phyloP scores from a whole-genome alignment of 768 basidiomycete genomes.

The Boletales sp. region DNA sequence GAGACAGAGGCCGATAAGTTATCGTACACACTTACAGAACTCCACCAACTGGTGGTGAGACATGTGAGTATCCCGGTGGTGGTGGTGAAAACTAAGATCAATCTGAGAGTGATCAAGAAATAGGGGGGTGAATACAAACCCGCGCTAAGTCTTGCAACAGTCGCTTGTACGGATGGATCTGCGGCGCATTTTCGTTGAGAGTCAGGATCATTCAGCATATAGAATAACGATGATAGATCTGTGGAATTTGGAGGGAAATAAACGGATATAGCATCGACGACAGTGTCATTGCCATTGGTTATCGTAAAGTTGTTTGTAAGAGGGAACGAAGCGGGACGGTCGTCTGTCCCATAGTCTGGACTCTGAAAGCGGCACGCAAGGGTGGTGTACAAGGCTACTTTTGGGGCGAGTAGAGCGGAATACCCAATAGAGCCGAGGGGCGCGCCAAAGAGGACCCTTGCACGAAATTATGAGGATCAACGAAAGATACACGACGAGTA shows the following conservation, averaged over 20 bases:
- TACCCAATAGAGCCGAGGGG: constrained; percentile 55
- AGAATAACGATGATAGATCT: not conserved
- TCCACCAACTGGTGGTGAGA: constrained; percentile 85
- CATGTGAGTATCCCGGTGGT: constrained; percentile 71
- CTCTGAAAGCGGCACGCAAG: constrained; percentile 68
- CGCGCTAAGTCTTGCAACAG: constrained; percentile 61
- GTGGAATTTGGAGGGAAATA: constrained; percentile 3
- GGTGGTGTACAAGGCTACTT: constrained; percentile 69
- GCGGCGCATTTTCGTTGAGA: constrained; percentile 44
- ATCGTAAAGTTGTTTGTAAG: not conserved
- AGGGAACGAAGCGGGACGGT: not conserved
- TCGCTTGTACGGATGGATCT: constrained; percentile 73
- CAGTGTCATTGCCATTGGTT: not conserved
- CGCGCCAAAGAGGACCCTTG: constrained; percentile 55
- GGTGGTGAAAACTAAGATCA: constrained; percentile 53
- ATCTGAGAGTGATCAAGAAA: not conserved
- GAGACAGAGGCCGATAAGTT: not conserved
- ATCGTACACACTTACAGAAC: constrained; percentile 49
- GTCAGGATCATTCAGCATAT: constrained; percentile 1
- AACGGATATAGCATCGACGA: not conserved
- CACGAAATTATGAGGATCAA: not conserved
- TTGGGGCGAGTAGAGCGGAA: constrained; percentile 61
- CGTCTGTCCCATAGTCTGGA: constrained; percentile 43
- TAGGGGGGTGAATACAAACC: constrained; percentile 36
- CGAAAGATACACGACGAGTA: not conserved